Evolutionary conservation across 1,284 basidiomycete species (phyloP).

Genomic region (Ceratobasidium sp.): DNA sequence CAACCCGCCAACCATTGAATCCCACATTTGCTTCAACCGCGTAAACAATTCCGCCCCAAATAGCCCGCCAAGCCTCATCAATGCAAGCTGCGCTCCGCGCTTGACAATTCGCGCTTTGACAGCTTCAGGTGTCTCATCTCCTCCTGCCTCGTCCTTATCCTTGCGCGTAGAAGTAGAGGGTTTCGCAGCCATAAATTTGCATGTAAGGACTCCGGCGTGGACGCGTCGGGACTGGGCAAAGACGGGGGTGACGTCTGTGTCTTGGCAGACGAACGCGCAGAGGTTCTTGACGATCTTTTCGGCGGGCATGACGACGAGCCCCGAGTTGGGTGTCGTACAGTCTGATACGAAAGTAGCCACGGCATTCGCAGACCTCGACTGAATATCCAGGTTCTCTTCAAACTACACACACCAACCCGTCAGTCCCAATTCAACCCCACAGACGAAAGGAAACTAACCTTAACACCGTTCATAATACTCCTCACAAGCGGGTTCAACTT

Average conservation of each 20-base stretch:
- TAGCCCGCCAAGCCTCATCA: conserved; percentile 80
- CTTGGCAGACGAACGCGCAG: conserved; percentile 96
- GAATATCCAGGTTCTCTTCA: conserved; percentile 91
- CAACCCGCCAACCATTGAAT: conserved; percentile 87
- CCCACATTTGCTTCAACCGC: conserved; percentile 92
- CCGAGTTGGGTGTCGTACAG: conserved; percentile 74
- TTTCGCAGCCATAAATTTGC: conserved; percentile 63
- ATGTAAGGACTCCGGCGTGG: conserved; percentile 83
- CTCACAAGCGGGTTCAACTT: conserved; percentile 98
- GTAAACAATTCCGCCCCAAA: conserved; percentile 84
- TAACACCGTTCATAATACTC: conserved; percentile 98
- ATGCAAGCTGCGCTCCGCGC: conserved; percentile 89
- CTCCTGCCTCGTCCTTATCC: conserved; percentile 66
- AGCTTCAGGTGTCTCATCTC: conserved; percentile 61
- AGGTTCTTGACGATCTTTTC: conserved; percentile 99
- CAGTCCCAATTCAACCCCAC: background rate
- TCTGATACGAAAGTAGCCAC: conserved; percentile 91
- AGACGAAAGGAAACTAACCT: conserved; percentile 66
- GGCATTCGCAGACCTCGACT: conserved; percentile 88
- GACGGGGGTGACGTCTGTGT: conserved; percentile 89
- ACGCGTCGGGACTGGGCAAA: conserved; percentile 77
- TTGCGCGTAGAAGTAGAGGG: conserved; percentile 56
- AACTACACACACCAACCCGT: conserved; percentile 66
- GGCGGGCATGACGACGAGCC: conserved; percentile 66
- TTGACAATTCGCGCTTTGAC: conserved; percentile 65